phyloP scores from a whole-genome alignment of 306 rosid species.

The Oxytropis ochrocephala region DNA sequence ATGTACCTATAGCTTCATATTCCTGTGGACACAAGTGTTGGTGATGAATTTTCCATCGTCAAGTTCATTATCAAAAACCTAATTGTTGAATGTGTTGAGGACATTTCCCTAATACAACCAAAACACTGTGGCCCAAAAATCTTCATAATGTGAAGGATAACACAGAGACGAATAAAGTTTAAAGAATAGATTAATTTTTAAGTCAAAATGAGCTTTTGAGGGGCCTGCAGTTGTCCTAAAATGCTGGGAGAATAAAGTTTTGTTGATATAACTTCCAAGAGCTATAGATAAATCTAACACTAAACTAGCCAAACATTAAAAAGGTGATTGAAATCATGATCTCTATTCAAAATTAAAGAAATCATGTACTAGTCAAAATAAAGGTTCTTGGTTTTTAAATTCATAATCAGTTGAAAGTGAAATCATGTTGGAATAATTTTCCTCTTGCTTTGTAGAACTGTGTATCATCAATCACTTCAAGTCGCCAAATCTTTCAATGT shows the following conservation, averaged over 20 bases:
- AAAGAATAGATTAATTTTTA: not conserved
- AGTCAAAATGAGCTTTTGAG: slow-evolving; percentile 39
- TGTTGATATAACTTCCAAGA: slow-evolving; percentile 31
- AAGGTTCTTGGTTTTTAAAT: slow-evolving; percentile 13
- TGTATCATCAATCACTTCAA: too few species aligned
- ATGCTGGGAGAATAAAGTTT: slow-evolving; percentile 39
- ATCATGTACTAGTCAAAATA: slow-evolving; percentile 29
- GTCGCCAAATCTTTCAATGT: too few species aligned
- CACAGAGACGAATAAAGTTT: slow-evolving; percentile 8
- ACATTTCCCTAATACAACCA: slow-evolving; percentile 26
- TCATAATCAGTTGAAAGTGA: not conserved
- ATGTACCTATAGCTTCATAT: slow-evolving; percentile 6
- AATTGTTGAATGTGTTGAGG: slow-evolving; percentile 12
- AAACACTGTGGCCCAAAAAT: slow-evolving; percentile 41
- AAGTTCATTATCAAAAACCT: slow-evolving; percentile 22
- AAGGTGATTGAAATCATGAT: slow-evolving; percentile 36
- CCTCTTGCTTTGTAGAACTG: not conserved
- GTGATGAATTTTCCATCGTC: slow-evolving; percentile 12
- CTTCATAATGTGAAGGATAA: slow-evolving; percentile 24
- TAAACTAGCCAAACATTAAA: slow-evolving; percentile 23
- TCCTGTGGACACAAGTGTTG: slow-evolving; percentile 23
- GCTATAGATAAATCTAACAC: slow-evolving; percentile 33
- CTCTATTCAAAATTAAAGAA: slow-evolving; percentile 13
- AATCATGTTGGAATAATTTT: not conserved
- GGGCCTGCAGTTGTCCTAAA: slow-evolving; percentile 25